Base-by-base conservation (phyloP, 805 yeast genomes). In the Kodamaea kakaduensis region DNA sequence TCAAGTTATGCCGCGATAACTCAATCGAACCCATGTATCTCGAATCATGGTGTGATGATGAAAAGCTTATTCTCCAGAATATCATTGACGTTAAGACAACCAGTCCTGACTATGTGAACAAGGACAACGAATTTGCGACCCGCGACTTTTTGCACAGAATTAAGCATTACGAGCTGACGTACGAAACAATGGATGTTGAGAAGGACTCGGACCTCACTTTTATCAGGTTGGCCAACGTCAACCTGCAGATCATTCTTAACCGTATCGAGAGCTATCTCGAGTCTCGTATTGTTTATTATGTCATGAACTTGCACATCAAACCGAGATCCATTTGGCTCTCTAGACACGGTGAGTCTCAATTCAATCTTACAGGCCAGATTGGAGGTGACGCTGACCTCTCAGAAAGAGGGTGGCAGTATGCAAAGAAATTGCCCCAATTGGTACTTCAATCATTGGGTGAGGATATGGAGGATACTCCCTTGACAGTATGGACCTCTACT, bases 401-500 rank as follows among this genome's bases (percentile, higher is more conserved):
- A 32, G 82, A 80, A 38, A 73, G 97, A 27, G 97, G 97, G 5
- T 71, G 80, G 61, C 66, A 81, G 49, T 90, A 90, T 54, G 90
- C 97, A 4, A 62, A 71, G 33, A 86, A 81, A 58, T 73, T 90
- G 44, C 95, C 95, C 1, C 78, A 77, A 21, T 55, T 90, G 43
- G 89, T 87, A 1, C 69, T 69, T 38, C 72, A 81, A 44, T 78
- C 81, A 4, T 73, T 80, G 30, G 78, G 82, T 31, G 72, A 71
- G 37, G 78, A 74, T 25, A 69, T 81, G 39, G 51, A 59, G 41
- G 66, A 66, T 43, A 61, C 69, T 21, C 63, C 65, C 44, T 67
- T 90, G 48, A 87, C 95, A 4, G 93, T 90, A 29, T 90, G 98
- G 97, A 90, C 97, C 1, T 86, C 96, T 2, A 90, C 97, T 0